Evolutionary conservation across 176 grass and related monocot genomes (phyloP).

Genomic region (Rhynchospora breviuscula): DNA sequence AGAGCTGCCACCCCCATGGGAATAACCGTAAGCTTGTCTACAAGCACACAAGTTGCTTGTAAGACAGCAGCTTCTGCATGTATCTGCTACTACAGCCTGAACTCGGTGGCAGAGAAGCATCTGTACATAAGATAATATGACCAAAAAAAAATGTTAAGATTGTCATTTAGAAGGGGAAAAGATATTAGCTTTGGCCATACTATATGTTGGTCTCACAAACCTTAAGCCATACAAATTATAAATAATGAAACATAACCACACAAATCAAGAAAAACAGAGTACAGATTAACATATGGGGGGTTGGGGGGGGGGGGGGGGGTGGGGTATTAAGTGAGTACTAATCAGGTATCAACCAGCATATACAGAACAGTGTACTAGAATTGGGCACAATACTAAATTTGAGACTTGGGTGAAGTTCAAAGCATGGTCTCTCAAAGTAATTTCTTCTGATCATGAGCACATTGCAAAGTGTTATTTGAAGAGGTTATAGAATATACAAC

Average conservation of each 20-base stretch:
- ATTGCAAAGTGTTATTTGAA: not conserved
- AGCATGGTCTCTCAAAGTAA: not conserved
- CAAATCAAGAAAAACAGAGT: constrained; percentile 10
- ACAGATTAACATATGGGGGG: not conserved
- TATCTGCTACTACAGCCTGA: constrained; percentile 81
- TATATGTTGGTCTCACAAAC: not conserved
- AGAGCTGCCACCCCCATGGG: constrained; percentile 35
- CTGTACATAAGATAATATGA: constrained; percentile 46
- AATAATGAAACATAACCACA: constrained; percentile 16
- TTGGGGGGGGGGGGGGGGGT: not conserved
- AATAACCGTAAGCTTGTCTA: constrained; percentile 74
- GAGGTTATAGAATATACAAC: not conserved
- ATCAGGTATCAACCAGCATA: too few species aligned
- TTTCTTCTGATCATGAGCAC: not conserved
- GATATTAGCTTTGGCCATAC: not conserved
- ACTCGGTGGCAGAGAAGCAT: constrained; percentile 91
- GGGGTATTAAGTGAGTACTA: too few species aligned
- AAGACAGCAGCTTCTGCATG: constrained; percentile 94
- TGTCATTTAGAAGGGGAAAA: not conserved
- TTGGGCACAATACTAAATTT: not conserved
- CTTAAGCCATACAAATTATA: not conserved
- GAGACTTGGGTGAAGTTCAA: not conserved
- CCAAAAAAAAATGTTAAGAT: constrained; percentile 23
- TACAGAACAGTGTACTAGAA: not conserved
- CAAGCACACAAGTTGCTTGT: constrained; percentile 79